Evolutionary conservation across 805 yeast genomes (phyloP).

Genomic region (Kuraishia floccosa): DNA sequence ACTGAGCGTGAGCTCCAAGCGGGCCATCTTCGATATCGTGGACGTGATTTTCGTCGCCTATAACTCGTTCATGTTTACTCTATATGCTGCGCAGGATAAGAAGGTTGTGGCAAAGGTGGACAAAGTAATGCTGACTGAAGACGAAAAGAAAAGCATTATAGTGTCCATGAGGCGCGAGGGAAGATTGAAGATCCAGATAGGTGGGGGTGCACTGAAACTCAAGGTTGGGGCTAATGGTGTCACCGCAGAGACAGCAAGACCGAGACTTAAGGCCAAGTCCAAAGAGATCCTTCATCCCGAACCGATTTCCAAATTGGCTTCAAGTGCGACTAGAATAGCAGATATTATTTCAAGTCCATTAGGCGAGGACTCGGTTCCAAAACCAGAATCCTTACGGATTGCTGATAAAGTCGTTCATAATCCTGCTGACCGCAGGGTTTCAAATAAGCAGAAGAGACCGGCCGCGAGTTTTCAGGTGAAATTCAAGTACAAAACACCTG

Average conservation of each 20-base stretch:
- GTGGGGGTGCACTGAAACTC: slow-evolving; percentile 15
- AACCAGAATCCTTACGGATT: not conserved
- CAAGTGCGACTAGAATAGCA: too few relatives aligned
- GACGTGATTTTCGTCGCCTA: slow-evolving; percentile 53
- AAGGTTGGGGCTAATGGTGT: slow-evolving; percentile 4
- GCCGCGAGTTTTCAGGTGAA: not conserved
- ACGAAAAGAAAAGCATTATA: slow-evolving; percentile 8
- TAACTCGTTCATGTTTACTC: slow-evolving; percentile 47
- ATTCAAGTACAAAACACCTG: not conserved
- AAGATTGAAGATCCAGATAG: slow-evolving; percentile 38
- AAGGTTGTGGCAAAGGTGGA: slow-evolving; percentile 48
- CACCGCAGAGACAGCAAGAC: not conserved
- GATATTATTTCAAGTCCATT: too few relatives aligned
- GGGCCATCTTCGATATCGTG: slow-evolving; percentile 52
- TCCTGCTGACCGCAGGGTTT: not conserved
- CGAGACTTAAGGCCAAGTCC: not conserved
- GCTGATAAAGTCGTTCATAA: not conserved
- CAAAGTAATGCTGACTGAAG: slow-evolving; percentile 7
- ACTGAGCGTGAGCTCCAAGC: slow-evolving; percentile 44
- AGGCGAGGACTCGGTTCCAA: too few relatives aligned
- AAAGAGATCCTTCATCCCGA: not conserved
- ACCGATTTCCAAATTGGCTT: not conserved
- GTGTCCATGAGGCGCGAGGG: slow-evolving; percentile 43
- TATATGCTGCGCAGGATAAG: slow-evolving; percentile 59
- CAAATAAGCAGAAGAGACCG: not conserved